Evolutionary conservation across 2,329 filamentous ascomycete species (phyloP), one percentile per base, ranked within the genome.

Genomic region (Teratosphaeria gauchensis): DNA sequence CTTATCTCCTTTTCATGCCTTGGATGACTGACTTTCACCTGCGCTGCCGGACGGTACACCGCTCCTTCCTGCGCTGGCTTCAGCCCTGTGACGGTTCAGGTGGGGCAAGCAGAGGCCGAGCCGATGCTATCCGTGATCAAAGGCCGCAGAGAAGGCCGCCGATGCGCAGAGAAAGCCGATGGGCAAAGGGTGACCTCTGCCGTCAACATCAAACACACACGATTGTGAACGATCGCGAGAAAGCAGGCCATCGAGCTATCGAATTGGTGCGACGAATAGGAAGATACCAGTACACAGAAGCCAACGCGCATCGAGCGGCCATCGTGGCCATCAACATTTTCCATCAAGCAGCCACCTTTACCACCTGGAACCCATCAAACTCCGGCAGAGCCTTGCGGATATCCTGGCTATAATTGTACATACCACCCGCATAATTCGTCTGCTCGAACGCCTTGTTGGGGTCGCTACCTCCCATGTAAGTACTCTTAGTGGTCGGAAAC

Each of bases 401-500:
- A 42, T 70, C 67, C 46, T 64, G 62, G 8, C 61, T 60, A 56
- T 71, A 70, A 8, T 63, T 63, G 51, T 62, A 61, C 19, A 66
- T 51, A 38, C 69, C 68, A 16, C 67, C 69, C n/a, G 67, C 64
- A 55, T 70, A 70, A 56, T 64, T 65, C 19, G 63, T 64, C 57
- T 62, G 64, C 58, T 70, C 66, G 55, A 68, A 67, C 2, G 65
- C 67, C 58, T 69, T 69, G 55, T 61, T 62, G 0, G 65, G 64
- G 9, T 53, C 51, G 31, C 62, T 56, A 30, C 58, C 57, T 4
- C 61, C 65, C 62, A 61, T 65, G 53, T 63, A 63, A 51, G 66
- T 69, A 51, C 60, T 65, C 57, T 66, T 64, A 28, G 67, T 69
- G 3, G 65, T 69, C 2, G 68, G 68, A 60, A 71, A 69, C 21